Evolutionary conservation across 2,329 filamentous ascomycete genomes (phyloP).

Genomic region (Cyphellophora europaea): DNA sequence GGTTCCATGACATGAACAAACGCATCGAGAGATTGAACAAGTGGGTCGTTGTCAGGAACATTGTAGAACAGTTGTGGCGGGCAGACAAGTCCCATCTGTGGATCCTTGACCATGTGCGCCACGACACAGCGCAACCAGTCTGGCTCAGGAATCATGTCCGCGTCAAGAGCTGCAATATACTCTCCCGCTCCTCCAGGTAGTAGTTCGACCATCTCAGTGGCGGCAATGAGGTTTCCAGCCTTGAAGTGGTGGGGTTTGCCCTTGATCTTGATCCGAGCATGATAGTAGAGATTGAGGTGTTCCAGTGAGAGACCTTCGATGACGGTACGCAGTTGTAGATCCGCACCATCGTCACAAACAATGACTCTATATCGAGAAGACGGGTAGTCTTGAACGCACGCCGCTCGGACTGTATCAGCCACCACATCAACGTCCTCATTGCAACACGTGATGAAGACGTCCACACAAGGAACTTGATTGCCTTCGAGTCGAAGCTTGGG

Average conservation of each 20-base stretch:
- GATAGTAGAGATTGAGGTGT: constrained; percentile 30
- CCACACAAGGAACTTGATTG: constrained; percentile 45
- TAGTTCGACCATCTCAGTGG: constrained; percentile 9
- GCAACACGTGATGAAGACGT: constrained; percentile 48
- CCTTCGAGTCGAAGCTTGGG: constrained; percentile 12
- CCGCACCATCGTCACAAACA: constrained; percentile 39
- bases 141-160: constrained; percentile 22
- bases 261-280: constrained; percentile 29
- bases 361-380: constrained; percentile 43
- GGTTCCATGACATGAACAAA: constrained; percentile 19
- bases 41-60: constrained; percentile 17
- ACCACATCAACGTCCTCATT: constrained; percentile 46
- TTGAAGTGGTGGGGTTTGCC: constrained; percentile 17
- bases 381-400: constrained; percentile 45
- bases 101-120: constrained; percentile 17
- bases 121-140: constrained; percentile 20
- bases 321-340: constrained; percentile 28
- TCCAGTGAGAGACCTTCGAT: constrained; percentile 25
- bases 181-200: constrained; percentile 15
- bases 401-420: constrained; percentile 43
- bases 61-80: constrained; percentile 22
- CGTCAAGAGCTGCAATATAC: constrained; percentile 21
- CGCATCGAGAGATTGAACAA: constrained; percentile 16
- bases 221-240: constrained; percentile 19
- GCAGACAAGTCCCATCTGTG: constrained; percentile 16